A percentile compares a stretch with the other conserved stretches of the same genome.
Evolutionary conservation across 139 green algal genomes (phyloP).

Genomic region (Chlamydomonas urium): DNA sequence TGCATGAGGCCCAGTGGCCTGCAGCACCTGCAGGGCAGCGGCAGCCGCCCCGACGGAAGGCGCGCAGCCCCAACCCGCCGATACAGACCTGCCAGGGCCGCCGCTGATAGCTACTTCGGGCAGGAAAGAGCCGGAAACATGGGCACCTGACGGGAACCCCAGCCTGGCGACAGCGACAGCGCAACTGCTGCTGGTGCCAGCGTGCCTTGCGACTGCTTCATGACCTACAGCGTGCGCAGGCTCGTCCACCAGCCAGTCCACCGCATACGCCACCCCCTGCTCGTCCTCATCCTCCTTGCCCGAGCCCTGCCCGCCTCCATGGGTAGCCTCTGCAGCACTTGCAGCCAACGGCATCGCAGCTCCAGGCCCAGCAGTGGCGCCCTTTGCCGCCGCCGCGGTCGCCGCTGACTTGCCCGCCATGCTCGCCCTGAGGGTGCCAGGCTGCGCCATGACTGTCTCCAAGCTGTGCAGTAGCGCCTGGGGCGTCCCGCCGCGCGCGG

Average conservation of each 20-base stretch:
- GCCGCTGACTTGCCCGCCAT: background rate
- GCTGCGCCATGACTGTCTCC: conserved; percentile 24
- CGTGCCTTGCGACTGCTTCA: no score
- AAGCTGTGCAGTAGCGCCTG: conserved; percentile 16
- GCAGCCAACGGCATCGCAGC: no score
- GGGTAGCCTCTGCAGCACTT: no score
- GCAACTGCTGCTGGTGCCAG: no score
- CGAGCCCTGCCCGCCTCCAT: background rate
- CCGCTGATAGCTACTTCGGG: no score
- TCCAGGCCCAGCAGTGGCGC: conserved; percentile 3
- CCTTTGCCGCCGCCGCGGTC: background rate
- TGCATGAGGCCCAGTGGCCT: no score
- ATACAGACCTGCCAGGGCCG: no score
- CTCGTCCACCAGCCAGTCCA: conserved; percentile 27
- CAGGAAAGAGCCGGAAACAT: no score
- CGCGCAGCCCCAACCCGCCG: background rate
- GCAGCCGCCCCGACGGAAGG: background rate
- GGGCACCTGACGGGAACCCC: no score
- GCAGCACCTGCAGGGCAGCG: conserved; percentile 20
- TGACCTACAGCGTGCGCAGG: no score
- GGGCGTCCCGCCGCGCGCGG: background rate
- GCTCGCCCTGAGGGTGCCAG: background rate
- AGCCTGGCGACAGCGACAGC: no score
- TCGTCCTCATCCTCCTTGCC: conserved; percentile 1
- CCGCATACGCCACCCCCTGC: conserved; percentile 19